Base-by-base conservation (phyloP, 1,284 basidiomycete species). In the Tranzscheliella williamsii region DNA sequence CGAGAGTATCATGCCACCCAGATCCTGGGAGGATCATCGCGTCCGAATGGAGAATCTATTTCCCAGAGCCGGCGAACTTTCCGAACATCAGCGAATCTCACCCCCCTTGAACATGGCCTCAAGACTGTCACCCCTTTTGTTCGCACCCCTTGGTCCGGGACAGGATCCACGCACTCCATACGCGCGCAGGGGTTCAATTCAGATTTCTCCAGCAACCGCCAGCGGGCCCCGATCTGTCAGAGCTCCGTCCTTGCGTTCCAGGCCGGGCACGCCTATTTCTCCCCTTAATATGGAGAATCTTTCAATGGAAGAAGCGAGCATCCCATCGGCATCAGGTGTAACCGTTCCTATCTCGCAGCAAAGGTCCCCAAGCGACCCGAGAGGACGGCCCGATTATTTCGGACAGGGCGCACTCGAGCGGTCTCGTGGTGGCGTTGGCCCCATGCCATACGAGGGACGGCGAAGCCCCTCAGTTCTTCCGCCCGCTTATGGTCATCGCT, bases 251-350 rank as follows among this genome's bases (percentile, higher is more conserved):
- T 39, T 42, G 33, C 42, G 40, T 4, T 58, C 60, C 5, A 46
- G 65, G 12, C 62, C 66, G 3, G 62, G 39, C 22, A 68, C 66
- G 5, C 66, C 66, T 21, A 39, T 66, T 27, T 66, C 62, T 6
- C 62, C 66, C 5, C 52, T 68, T 29, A 57, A 57, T 43, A 63
- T 68, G 50, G 66, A 65, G 26, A 34, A 29, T 3, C 40, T 68
- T 0, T 54, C 62, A 3, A 64, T 68, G 50, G 62, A 68, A 9
- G 66, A 68, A 3, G 21, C 29, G 7, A n/a, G 33, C 9, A 12
- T 52, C 36, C 51, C 51, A 6, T 51, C 58, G 11, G 52, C 44
- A 24, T 62, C 58, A 2, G 58, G 58, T 15, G 48, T 62, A 48
- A 44, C 58, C 2, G 47, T 34, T 2, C 46, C 57, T 24, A 5